Base-by-base conservation (phyloP, 345 rosid species). In the Hibiscus trionum region DNA sequence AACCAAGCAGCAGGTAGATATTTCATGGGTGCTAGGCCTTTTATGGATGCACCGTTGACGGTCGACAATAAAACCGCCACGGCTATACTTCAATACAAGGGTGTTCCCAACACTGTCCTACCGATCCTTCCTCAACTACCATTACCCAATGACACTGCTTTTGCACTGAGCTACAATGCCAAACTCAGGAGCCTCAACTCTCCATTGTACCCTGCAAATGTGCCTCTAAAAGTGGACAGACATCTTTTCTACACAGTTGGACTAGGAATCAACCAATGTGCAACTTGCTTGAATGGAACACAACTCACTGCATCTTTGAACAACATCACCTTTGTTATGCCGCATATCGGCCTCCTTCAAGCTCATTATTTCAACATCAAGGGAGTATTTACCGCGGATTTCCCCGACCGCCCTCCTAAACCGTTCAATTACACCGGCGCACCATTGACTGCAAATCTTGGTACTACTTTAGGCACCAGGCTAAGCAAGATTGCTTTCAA, bases 311-410 rank as follows among this genome's bases (percentile, higher is more conserved):
- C 88, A 8, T 82, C 85, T 0, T 73, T 90, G 46, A 90, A 88
- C 82, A 88, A 90, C 26, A 74, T 90, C 52, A 84, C 90, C 0
- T 90, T 90, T 62, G 77, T 80, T 50, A 87, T 88, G 93, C 96
- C 96, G 0, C 77, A 76, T 14, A 80, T 33, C 0, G 88, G 88
- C 2, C 80, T 90, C 9, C 84, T 90, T 24, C 89, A 87, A 71
- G 93, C 96, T 37, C 96, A 90, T 77, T 78, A 82, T 77, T 73
- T 39, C 73, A 77, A 70, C 39, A 73, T 81, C 69, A 33, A 82
- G 0, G 88, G 83, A 3, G 89, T 85, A 69, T 88, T 81, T 76
- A 85, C 81, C 1, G 79, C 86, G 0, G 91, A 88, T 67, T 88
- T 86, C 35, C 93, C 91, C 0, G 91, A 82, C 2, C 53, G 53